A percentile compares a stretch with the other conserved stretches of the same genome.
These are phyloP conservation scores for Ogataea naganishii DNA, from an alignment of 805 yeast genomes.

Conservation along the genomic window DNA sequence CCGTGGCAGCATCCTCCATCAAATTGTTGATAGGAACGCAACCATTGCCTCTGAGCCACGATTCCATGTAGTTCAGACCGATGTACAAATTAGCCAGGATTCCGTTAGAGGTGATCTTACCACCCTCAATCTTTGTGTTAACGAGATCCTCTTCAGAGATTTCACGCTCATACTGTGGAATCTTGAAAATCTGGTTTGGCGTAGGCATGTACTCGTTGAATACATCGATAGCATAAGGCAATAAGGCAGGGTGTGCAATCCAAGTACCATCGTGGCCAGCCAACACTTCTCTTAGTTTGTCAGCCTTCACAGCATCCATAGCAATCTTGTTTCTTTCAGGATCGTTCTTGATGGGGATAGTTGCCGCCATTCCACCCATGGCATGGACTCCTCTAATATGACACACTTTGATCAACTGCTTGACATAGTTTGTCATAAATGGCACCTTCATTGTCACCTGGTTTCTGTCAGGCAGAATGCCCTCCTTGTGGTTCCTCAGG, in stretches of 20 bases:
- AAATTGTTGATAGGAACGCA: conserved; percentile 80
- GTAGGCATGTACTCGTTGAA: conserved; percentile 75
- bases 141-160: conserved; percentile 51
- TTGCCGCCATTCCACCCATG: conserved; percentile 90
- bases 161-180: conserved; percentile 29
- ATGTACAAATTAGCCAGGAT: conserved; percentile 64
- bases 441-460: conserved; percentile 76
- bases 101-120: conserved; percentile 60
- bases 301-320: conserved; percentile 64
- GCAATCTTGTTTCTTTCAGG: conserved; percentile 54
- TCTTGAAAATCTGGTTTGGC: conserved; percentile 58
- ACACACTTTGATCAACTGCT: conserved; percentile 61
- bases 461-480: conserved; percentile 70
- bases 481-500: conserved; percentile 57
- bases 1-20: conserved; percentile 90
- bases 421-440: conserved; percentile 73
- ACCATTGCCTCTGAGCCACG: conserved; percentile 78
- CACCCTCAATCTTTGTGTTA: conserved; percentile 55
- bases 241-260: conserved; percentile 85
- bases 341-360: conserved; percentile 72
- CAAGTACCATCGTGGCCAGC: conserved; percentile 86
- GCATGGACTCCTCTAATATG: conserved; percentile 79
- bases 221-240: conserved; percentile 61
- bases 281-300: conserved; percentile 66
- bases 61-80: conserved; percentile 75